Base-by-base conservation (phyloP, 2,329 filamentous ascomycete genomes). In the Aureobasidium sp. region DNA sequence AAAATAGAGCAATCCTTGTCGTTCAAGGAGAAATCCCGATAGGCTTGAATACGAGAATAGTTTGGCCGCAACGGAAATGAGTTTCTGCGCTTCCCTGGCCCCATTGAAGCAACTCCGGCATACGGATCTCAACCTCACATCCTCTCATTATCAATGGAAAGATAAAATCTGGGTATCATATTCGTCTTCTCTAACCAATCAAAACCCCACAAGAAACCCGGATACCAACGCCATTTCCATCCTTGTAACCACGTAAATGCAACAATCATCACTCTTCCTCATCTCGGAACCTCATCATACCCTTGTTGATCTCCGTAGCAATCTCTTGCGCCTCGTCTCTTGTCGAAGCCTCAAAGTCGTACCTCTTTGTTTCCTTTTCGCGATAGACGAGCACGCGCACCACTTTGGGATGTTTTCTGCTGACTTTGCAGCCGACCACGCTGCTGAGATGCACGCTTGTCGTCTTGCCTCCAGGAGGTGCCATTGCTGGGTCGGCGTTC, bases 361-460 rank as follows among this genome's bases (percentile, higher is more conserved):
- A 94, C 62, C 89, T 76, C 75, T 93, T 93, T 63, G 81, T 86
- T 74, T 92, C 89, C 1, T 84, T 83, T 51, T 86, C 84, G 70
- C 85, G 87, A 72, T 87, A 92, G 23, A 93, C 86, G 57, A 90
- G 78, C 25, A 90, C 86, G 74, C 91, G 86, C 71, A 94, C 89
- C 69, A 90, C 88, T 60, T 85, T 87, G 1, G 89, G 88, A 70
- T 93, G 89, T 68, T 89, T 88, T 68, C 88, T 81, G 58, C 85
- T 87, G 50, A 92, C 86, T 71, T 92, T 93, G 70, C 88, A 90
- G 2, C 89, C 89, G 17, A 95, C 83, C 6, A 94, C 87, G 60
- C 88, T 88, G 68, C 84, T 87, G 70, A 93, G 92, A 67, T 92
- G 89, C 50, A 93, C 87, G 42, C 88, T 90, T 2, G 88, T 91